Evolutionary conservation across 2,329 filamentous ascomycete species (phyloP), one percentile per base, ranked within the genome.

Genomic region (Exophiala bonariae): DNA sequence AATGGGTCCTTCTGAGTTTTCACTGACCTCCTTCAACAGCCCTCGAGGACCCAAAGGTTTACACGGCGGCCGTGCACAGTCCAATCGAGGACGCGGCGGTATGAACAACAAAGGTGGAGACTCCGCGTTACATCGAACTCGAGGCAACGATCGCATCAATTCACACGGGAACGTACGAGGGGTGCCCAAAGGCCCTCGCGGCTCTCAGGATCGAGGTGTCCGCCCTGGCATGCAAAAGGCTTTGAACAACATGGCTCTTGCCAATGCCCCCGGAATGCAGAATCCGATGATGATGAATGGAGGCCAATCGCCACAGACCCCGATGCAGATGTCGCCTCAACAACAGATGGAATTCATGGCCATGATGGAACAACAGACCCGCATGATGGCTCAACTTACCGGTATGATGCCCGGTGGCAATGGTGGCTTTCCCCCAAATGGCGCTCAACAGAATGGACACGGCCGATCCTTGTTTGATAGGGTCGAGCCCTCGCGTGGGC

Each of bases 1-100:
- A 17, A 11, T 20, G 8, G 9, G 10, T 26, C 3, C 30, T 44
- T n/a, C 16, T 23, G 22, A 34, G 7, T 35, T 7, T 14, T 26
- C 30, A 38, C 23, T 50, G 31, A 49, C 48, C 32, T 47, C 6
- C 26, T 40, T 44, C 8, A 31, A 49, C 61, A 96, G 92, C 63
- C 93, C 93, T 8, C 97, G 90, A 41, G 93, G 92, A 47, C 93
- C 93, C 14, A 93, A 91, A 66, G 90, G 91, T 26, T 96, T 97
- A 90, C 87, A 93, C 62, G 89, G 86, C 65, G 81, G 81, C 42
- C 80, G 76, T 58, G 76, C 78, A 46, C 74, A 77, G 45, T 78
- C 81, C 44, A 83, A 88, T 57, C 86, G 87, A 49, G 90, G 89
- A 66, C 89, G 89, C 40, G 89, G 96, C 59, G 80, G 95, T 63